Evolutionary conservation across 495 filamentous ascomycete genomes (phyloP).

Genomic region (Podospora comata): DNA sequence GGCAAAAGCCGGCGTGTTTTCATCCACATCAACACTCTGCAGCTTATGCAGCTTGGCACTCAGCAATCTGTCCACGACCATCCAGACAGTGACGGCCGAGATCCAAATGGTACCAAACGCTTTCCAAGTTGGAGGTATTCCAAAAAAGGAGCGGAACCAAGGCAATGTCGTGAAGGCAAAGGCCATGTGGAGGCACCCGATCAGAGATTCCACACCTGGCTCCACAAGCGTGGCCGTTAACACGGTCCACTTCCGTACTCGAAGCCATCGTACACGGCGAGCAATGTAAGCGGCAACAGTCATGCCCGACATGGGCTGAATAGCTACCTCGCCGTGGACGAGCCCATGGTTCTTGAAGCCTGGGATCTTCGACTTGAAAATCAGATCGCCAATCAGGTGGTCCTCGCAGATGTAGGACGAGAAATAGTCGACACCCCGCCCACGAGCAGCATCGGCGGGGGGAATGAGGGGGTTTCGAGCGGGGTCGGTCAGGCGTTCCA

Average conservation of each 20-base stretch:
- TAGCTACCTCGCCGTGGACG: conserved; percentile 77
- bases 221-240: conserved; percentile 87
- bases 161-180: conserved; percentile 75
- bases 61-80: conserved; percentile 65
- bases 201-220: conserved; percentile 83
- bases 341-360: conserved; percentile 77
- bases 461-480: conserved; percentile 44
- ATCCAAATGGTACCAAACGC: conserved; percentile 65
- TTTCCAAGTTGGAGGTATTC: conserved; percentile 64
- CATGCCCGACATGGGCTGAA: conserved; percentile 86
- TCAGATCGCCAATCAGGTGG: conserved; percentile 87
- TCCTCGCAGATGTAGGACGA: conserved; percentile 97
- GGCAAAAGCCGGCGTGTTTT: conserved; percentile 70
- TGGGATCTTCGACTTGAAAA: conserved; percentile 65
- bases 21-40: conserved; percentile 65
- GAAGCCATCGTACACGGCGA: conserved; percentile 83
- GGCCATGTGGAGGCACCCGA: conserved; percentile 76
- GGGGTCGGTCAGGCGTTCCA: conserved; percentile 70
- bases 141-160: conserved; percentile 52
- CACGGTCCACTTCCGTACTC: conserved; percentile 93
- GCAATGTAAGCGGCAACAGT: conserved; percentile 75
- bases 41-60: conserved; percentile 71
- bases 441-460: conserved; percentile 44
- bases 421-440: conserved; percentile 83
- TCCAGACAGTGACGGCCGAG: conserved; percentile 66